phyloP scores from a whole-genome alignment of 805 yeast species.

The Lachancea fermentati region DNA sequence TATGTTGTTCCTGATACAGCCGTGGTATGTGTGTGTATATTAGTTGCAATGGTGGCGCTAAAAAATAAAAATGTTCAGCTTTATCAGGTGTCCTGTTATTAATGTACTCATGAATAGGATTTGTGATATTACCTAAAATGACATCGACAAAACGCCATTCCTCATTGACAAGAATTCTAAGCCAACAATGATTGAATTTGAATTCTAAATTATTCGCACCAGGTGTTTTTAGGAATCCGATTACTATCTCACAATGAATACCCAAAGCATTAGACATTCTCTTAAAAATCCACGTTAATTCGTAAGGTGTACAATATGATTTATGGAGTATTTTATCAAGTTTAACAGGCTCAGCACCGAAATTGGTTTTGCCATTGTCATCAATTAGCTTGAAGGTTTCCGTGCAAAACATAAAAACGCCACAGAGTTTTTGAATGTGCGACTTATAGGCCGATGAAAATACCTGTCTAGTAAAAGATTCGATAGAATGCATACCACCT shows the following conservation, averaged over 20 bases:
- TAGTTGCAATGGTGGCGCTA: constrained; percentile 67
- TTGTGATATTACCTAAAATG: constrained; percentile 53
- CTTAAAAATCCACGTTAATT: constrained; percentile 70
- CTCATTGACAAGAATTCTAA: constrained; percentile 66
- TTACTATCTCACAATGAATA: constrained; percentile 67
- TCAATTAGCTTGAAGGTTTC: constrained; percentile 49
- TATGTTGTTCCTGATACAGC: constrained; percentile 73
- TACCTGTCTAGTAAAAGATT: constrained; percentile 48
- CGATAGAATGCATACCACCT: constrained; percentile 42
- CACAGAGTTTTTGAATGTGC: constrained; percentile 57
- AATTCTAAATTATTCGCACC: constrained; percentile 44
- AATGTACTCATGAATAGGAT: constrained; percentile 43
- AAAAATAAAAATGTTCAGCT: constrained; percentile 57
- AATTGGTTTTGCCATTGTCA: constrained; percentile 34
- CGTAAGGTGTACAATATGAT: constrained; percentile 59
- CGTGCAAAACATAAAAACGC: constrained; percentile 55
- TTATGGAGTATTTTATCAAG: constrained; percentile 38
- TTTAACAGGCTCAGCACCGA: constrained; percentile 35
- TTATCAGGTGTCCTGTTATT: constrained; percentile 27
- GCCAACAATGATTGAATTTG: constrained; percentile 82
- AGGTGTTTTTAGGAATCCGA: constrained; percentile 82
- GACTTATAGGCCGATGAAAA: constrained; percentile 48
- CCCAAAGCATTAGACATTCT: constrained; percentile 65
- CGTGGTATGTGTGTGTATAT: constrained; percentile 86
- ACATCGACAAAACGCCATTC: constrained; percentile 80